These are phyloP conservation scores for Moesziomyces sp. DNA, from an alignment of 1,284 basidiomycete species.

Conservation along the genomic window DNA sequence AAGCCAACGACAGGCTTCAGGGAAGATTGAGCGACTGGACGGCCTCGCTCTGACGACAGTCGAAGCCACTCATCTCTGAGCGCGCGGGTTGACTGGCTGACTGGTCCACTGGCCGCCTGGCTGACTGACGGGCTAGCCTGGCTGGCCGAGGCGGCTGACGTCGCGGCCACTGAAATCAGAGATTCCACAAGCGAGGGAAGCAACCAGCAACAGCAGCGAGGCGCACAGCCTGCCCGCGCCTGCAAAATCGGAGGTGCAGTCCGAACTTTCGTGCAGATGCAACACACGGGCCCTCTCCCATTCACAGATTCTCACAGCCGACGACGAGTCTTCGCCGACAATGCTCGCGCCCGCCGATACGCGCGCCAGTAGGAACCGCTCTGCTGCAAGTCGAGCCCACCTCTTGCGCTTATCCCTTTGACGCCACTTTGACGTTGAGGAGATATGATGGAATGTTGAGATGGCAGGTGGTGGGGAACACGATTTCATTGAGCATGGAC, in stretches of 20 bases:
- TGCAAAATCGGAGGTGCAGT: constrained; percentile 13
- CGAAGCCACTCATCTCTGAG: neutral
- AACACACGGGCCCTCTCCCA: neutral
- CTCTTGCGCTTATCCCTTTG: neutral
- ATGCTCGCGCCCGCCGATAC: neutral
- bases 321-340: too few relatives aligned
- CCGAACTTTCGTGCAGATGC: neutral
- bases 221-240: neutral
- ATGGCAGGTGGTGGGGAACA: too few relatives aligned
- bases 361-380: neutral
- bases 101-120: neutral
- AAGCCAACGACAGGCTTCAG: too few relatives aligned
- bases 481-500: too few relatives aligned
- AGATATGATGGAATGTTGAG: too few relatives aligned
- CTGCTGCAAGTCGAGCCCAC: neutral
- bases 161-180: neutral
- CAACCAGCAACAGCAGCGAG: too few relatives aligned
- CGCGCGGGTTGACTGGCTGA: neutral
- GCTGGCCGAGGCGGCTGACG: too few relatives aligned
- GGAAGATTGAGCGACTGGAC: neutral
- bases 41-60: neutral
- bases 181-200: neutral
- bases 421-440: too few relatives aligned
- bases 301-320: too few relatives aligned
- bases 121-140: too few relatives aligned